Base-by-base conservation (phyloP, 208 protist species). In the Naegleria fowleri region DNA sequence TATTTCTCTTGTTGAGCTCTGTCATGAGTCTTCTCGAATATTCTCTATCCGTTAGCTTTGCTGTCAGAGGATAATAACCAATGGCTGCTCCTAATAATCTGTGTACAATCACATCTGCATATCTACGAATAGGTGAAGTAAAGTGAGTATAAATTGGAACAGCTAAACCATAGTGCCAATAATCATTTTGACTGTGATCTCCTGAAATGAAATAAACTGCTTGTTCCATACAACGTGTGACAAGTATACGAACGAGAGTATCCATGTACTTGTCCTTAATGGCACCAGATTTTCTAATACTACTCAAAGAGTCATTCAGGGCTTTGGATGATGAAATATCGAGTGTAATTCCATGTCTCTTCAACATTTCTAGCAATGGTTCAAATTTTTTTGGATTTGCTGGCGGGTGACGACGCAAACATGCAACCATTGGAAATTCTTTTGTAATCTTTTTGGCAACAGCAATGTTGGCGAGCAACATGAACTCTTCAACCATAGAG, bases 401-500 rank as follows among this genome's bases (percentile, higher is more conserved):
- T 43, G 93, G 92, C 88, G 97, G 93, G 93, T 98, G 97, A 67
- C 96, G 94, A 39, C 97, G 95, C 91, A 98, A 92, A 55, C 97
- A 92, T 16, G 97, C 97, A 93, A 94, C 95, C 40, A 94, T 93
- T 0, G 97, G 96, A 92, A 96, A 98, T 52, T 90, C 93, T 48
- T 92, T 91, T 83, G 95, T 95, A 75, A 98, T 96, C 67, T 94
- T 93, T 48, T 93, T 91, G 58, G 97, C 97, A 7, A 97, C 98
- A 4, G 95, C 96, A 58, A 95, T 95, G 92, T 99, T 99, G n/a
- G 97, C 98, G 91, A 98, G 97, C 83, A 99, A 94, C 98, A 99
- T 99, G 95, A 97, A 99, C 92, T 99, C 97, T 93, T 99, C 98
- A 92, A 99, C 97, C 95, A 98, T 96, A 38, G 96, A 98, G 91